A percentile compares a stretch with the other conserved stretches of the same genome.
Conservation (phyloP, 352 stramenopile species). For the Pythium myriotylum region DNA sequence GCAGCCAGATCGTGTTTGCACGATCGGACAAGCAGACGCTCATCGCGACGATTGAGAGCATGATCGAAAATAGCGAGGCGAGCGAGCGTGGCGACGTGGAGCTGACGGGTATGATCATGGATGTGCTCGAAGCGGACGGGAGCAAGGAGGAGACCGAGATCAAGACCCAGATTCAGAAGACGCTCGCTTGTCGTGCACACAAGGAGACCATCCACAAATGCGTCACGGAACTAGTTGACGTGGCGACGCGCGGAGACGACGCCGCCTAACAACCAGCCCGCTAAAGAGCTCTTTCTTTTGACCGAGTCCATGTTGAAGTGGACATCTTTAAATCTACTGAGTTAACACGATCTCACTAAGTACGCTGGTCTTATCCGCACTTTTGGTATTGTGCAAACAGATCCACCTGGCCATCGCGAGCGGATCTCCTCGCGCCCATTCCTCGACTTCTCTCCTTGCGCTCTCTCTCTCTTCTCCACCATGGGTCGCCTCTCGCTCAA, state of each 20-base stretch:
- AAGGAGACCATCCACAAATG: slow-evolving; percentile 13
- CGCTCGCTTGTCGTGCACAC: slow-evolving; percentile 12
- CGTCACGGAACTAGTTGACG: slow-evolving; percentile 16
- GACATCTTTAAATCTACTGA: slow-evolving; percentile 10
- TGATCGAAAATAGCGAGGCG: slow-evolving; percentile 25
- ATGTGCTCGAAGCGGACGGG: slow-evolving; percentile 9
- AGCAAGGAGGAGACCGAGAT: slow-evolving; percentile 4
- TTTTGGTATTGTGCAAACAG: slow-evolving; percentile 22
- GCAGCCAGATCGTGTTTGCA: slow-evolving; percentile 22
- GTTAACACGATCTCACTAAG: background rate
- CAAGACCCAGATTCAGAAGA: background rate
- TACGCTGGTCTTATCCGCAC: background rate
- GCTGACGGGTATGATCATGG: slow-evolving; percentile 11
- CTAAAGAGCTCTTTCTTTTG: background rate
- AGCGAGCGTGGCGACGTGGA: slow-evolving; percentile 8
- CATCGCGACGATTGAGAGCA: slow-evolving; percentile 20
- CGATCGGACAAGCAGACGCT: slow-evolving; percentile 16
- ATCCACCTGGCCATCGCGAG: background rate
- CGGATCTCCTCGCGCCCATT: background rate
- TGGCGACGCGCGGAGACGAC: background rate
- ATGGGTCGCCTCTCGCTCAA: slow-evolving; percentile 53
- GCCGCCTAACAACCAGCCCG: background rate
- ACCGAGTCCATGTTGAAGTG: slow-evolving; percentile 9
- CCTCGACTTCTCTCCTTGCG: background rate
- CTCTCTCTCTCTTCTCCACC: slow-evolving; percentile 4